Evolutionary conservation across 768 basidiomycete genomes (phyloP).

Genomic region (Amanita thiersii): DNA sequence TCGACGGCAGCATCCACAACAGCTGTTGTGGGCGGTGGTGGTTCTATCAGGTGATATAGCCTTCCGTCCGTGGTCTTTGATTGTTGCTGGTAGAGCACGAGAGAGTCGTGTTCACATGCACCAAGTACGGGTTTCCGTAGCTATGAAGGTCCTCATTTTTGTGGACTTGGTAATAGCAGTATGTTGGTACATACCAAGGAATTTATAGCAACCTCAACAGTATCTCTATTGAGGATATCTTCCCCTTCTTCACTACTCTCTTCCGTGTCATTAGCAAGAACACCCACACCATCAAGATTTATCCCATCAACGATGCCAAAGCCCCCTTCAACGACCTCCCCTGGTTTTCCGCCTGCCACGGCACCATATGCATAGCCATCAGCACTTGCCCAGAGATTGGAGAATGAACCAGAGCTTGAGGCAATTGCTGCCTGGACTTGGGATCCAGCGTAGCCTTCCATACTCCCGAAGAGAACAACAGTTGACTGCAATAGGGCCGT

Average conservation of each 20-base stretch:
- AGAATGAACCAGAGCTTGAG: slow-evolving; percentile 76
- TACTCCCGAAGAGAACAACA: slow-evolving; percentile 76
- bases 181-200: slow-evolving; percentile 45
- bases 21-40: slow-evolving; percentile 70
- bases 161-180: neutral
- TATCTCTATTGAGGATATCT: slow-evolving; percentile 65
- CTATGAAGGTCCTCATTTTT: slow-evolving; percentile 24
- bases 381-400: slow-evolving; percentile 74
- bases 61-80: slow-evolving; percentile 34
- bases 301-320: slow-evolving; percentile 7
- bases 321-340: slow-evolving; percentile 5
- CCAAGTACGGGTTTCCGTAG: slow-evolving; percentile 72
- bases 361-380: slow-evolving; percentile 90
- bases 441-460: slow-evolving; percentile 76
- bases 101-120: slow-evolving; percentile 81
- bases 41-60: slow-evolving; percentile 33
- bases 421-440: slow-evolving; percentile 90
- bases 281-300: slow-evolving; percentile 41
- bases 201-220: slow-evolving; percentile 75
- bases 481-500: slow-evolving; percentile 71
- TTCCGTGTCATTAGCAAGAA: slow-evolving; percentile 29
- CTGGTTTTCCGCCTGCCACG: slow-evolving; percentile 1
- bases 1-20: slow-evolving; percentile 88
- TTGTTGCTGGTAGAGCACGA: slow-evolving; percentile 54
- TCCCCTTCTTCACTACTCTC: slow-evolving; percentile 23